A percentile compares a stretch with the other conserved stretches of the same genome.
These are phyloP conservation scores for Firmiana major DNA, from an alignment of 345 rosid genomes.

Conservation along the genomic window DNA sequence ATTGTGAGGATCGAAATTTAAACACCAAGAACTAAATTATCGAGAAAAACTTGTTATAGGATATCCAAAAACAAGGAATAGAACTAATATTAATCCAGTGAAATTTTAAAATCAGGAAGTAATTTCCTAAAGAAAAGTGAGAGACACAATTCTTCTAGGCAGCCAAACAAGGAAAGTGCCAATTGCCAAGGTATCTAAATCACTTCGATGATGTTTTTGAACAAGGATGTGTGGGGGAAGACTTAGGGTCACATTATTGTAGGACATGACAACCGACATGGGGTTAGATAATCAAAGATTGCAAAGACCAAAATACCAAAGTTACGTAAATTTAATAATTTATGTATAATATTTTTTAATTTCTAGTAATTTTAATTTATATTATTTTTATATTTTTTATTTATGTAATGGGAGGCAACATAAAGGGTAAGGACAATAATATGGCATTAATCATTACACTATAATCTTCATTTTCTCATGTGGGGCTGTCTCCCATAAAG, in stretches of 20 bases:
- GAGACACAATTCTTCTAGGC: neutral
- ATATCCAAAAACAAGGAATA: no score
- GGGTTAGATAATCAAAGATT: slow-evolving; percentile 2
- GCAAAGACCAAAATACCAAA: slow-evolving; percentile 7
- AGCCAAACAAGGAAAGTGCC: neutral
- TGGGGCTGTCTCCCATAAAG: slow-evolving; percentile 33
- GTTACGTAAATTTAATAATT: no score
- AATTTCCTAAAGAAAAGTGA: no score
- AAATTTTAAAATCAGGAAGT: neutral
- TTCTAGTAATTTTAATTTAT: no score
- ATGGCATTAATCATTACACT: neutral
- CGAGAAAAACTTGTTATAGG: no score
- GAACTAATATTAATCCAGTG: no score
- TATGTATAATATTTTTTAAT: no score
- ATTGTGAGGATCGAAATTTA: no score
- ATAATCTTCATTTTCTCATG: slow-evolving; percentile 23
- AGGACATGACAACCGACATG: slow-evolving; percentile 9
- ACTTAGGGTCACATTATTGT: slow-evolving; percentile 13
- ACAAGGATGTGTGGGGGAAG: neutral
- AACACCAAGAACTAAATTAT: no score
- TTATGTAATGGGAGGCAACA: neutral
- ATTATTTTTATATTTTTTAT: no score
- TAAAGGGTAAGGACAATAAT: slow-evolving; percentile 24
- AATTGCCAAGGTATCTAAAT: neutral
- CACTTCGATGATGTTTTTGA: neutral